Percentiles rank a stretch among this genome's conserved stretches.
phyloP scores from a whole-genome alignment of 1,284 basidiomycete species.

The Mycena sp. region DNA sequence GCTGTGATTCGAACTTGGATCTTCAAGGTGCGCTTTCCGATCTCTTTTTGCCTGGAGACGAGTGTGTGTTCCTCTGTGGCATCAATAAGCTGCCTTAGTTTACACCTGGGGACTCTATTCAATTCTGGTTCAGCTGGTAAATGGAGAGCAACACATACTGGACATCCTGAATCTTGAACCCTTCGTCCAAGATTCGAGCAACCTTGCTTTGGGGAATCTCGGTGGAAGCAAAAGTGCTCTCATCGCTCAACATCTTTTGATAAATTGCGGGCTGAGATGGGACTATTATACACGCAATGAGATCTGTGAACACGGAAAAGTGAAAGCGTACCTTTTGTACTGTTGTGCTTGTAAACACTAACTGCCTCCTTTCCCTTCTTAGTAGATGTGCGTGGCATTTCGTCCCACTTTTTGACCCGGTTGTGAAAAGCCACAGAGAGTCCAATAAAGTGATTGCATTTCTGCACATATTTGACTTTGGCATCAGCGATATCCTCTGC shows the following conservation, averaged over 20 bases:
- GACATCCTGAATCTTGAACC: background rate
- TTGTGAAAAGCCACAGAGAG: background rate
- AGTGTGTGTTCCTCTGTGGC: constrained; percentile 3
- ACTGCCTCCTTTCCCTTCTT: constrained; percentile 4
- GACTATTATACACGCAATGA: background rate
- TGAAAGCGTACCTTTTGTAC: background rate
- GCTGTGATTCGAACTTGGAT: background rate
- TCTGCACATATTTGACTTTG: constrained; percentile 5
- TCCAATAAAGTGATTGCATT: constrained; percentile 1
- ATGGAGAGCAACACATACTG: constrained; percentile 4
- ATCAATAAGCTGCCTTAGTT: background rate
- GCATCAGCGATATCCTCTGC: background rate
- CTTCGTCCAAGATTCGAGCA: constrained; percentile 3
- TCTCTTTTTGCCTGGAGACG: background rate
- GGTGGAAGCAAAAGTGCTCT: background rate
- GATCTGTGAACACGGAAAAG: background rate
- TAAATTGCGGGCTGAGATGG: constrained; percentile 13
- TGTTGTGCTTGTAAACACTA: constrained; percentile 12
- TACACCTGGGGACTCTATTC: background rate
- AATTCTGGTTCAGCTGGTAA: background rate
- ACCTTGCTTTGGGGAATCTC: background rate
- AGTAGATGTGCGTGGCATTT: background rate
- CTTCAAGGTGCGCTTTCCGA: background rate
- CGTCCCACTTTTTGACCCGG: background rate
- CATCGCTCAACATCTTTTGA: constrained; percentile 3